Conservation (phyloP, 1,284 basidiomycete genomes). For the Ustilago cynodontis region DNA sequence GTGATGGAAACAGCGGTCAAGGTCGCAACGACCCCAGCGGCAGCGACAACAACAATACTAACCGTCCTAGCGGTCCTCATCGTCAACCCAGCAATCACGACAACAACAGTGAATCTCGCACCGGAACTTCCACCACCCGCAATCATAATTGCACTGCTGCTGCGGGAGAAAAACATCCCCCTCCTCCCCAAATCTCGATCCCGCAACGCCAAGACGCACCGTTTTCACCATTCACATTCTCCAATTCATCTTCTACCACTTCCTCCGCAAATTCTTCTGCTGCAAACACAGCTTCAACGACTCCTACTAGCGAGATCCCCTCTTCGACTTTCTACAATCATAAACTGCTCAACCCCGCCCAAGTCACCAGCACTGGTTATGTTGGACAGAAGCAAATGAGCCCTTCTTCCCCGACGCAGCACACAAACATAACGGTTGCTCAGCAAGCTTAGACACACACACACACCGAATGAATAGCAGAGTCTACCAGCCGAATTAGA, state of each 20-base stretch:
- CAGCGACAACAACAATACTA: background rate
- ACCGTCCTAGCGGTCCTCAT: background rate
- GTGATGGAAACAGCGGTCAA: background rate
- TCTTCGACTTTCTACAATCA: background rate
- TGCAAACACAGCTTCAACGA: constrained; percentile 27
- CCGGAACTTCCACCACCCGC: background rate
- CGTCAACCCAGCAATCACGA: background rate
- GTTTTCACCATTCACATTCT: background rate
- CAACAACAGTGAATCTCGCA: background rate
- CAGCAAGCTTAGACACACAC: background rate
- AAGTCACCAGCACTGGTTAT: background rate
- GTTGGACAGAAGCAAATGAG: background rate
- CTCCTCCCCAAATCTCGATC: constrained; percentile 3
- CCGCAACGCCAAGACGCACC: background rate
- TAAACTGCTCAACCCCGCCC: background rate
- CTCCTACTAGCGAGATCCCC: constrained; percentile 28
- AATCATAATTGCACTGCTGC: background rate
- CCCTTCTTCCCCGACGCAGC: background rate
- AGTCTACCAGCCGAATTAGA: too few relatives aligned
- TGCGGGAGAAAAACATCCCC: background rate
- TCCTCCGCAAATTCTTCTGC: constrained; percentile 10
- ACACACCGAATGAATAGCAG: too few relatives aligned
- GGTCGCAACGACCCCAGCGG: background rate
- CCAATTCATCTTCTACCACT: background rate
- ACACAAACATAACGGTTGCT: background rate